These are phyloP conservation scores for Candida golubevii DNA, from an alignment of 805 yeast species.

Conservation along the genomic window DNA sequence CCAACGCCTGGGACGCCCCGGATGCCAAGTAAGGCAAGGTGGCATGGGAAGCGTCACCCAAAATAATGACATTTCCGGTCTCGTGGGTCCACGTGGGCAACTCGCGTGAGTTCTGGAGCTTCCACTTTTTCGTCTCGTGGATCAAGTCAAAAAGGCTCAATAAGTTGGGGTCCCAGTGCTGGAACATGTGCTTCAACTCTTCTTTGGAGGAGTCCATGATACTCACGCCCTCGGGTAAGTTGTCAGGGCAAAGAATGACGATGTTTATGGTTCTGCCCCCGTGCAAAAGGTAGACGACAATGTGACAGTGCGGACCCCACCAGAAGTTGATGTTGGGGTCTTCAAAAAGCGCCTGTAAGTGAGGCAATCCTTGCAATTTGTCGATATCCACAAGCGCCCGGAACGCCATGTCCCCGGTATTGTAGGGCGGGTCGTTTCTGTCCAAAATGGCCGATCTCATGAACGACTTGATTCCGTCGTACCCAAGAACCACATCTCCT, in stretches of 20 bases:
- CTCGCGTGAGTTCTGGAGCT: neutral
- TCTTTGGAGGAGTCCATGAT: constrained; percentile 18
- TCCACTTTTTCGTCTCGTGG: constrained; percentile 20
- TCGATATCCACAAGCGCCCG: constrained; percentile 1
- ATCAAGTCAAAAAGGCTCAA: constrained; percentile 19
- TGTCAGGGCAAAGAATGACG: constrained; percentile 27
- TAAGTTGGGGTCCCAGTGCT: constrained; percentile 26
- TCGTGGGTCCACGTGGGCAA: constrained; percentile 23
- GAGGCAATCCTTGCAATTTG: constrained; percentile 18
- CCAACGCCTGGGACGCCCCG: constrained; percentile 33
- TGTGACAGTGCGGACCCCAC: constrained; percentile 29
- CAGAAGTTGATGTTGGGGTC: constrained; percentile 27
- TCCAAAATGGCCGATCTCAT: constrained; percentile 18
- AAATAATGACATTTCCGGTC: constrained; percentile 23
- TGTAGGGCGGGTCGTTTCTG: constrained; percentile 18
- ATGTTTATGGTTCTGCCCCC: constrained; percentile 25
- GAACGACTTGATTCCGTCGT: constrained; percentile 25
- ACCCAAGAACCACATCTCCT: constrained; percentile 24
- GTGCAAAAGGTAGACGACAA: constrained; percentile 25
- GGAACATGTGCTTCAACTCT: constrained; percentile 21
- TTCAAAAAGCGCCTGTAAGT: constrained; percentile 13
- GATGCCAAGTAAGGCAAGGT: constrained; percentile 31
- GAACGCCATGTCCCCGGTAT: constrained; percentile 7
- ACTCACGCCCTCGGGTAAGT: constrained; percentile 17
- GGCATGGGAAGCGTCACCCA: constrained; percentile 36